Evolutionary conservation across 2,329 filamentous ascomycete genomes (phyloP), one percentile per base, ranked within the genome.

Genomic region (Fulvia fulva): DNA sequence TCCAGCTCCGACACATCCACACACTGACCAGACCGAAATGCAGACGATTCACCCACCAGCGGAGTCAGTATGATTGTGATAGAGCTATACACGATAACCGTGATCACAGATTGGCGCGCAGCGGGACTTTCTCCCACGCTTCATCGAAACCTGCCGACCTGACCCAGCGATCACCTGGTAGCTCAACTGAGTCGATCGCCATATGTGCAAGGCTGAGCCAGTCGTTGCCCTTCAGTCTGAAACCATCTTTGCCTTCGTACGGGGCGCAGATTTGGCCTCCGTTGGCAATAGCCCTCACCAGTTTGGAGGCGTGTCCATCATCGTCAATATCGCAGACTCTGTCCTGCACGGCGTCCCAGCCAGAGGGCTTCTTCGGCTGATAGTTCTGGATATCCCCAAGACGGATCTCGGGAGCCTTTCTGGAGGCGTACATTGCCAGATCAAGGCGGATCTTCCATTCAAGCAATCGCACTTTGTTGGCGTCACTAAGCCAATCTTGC

Each of bases 401-500:
- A 0, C 81, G 74, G 0, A 92, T 80, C 0, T 80, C 73, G 0
- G 90, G 87, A 1, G 80, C 81, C 3, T 81, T 82, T 9, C 88
- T 81, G 1, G 87, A 88, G 0, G 87, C 83, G 71, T 95, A 96
- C 74, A 91, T 79, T 5, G 86, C 69, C 5, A 96, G 76, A 70
- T 94, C 89, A 65, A 86, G 75, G 44, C 91, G 84, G 51, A 87
- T 88, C 73, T 95, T 96, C 83, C 86, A 92, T 73, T 94, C 88
- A 7, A 96, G 78, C 0, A 96, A 75, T 5, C 89, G 84, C 12
- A 80, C 77, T 70, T 92, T 93, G 50, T 78, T 77, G 7, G 78
- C 77, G 0, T 75, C 69, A 0, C 84, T 78, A 45, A 91, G 78
- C 82, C 83, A 94, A 37, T 78, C 63, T 63, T 80, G 80, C 11